Evolutionary conservation across 2,329 filamentous ascomycete species (phyloP).

Genomic region (Scedosporium dehoogii): DNA sequence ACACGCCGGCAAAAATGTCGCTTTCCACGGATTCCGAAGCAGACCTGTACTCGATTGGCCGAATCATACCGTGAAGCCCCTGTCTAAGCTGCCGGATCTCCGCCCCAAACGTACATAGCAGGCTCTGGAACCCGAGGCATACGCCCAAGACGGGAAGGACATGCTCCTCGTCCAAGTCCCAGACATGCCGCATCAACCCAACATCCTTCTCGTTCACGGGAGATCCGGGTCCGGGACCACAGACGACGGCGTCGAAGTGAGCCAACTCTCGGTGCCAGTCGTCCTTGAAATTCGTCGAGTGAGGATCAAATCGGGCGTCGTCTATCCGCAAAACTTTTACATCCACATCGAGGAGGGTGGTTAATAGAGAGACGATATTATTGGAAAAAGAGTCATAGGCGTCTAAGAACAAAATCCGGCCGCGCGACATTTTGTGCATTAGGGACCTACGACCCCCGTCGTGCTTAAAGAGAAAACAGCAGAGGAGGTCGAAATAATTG

Average conservation of each 20-base stretch:
- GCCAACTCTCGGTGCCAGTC: constrained; percentile 40
- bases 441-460: too few relatives aligned
- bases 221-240: constrained; percentile 82
- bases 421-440: constrained; percentile 17
- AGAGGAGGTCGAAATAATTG: too few relatives aligned
- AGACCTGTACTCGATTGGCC: constrained; percentile 49
- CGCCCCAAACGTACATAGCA: constrained; percentile 60
- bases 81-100: constrained; percentile 55
- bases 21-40: constrained; percentile 11
- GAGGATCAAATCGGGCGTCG: constrained; percentile 36
- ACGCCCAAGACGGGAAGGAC: constrained; percentile 75
- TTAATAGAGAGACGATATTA: constrained; percentile 79
- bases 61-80: constrained; percentile 75
- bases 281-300: constrained; percentile 25
- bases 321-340: constrained; percentile 64
- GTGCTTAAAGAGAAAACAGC: too few relatives aligned
- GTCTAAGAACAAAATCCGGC: constrained; percentile 75
- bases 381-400: constrained; percentile 96
- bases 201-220: constrained; percentile 65
- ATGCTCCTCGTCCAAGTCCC: constrained; percentile 50
- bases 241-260: constrained; percentile 74
- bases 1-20: constrained; percentile 57
- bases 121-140: constrained; percentile 80
- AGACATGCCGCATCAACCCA: constrained; percentile 70
- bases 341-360: constrained; percentile 55